Evolutionary conservation across 306 rosid species (phyloP).

Genomic region (Castanea mollissima): DNA sequence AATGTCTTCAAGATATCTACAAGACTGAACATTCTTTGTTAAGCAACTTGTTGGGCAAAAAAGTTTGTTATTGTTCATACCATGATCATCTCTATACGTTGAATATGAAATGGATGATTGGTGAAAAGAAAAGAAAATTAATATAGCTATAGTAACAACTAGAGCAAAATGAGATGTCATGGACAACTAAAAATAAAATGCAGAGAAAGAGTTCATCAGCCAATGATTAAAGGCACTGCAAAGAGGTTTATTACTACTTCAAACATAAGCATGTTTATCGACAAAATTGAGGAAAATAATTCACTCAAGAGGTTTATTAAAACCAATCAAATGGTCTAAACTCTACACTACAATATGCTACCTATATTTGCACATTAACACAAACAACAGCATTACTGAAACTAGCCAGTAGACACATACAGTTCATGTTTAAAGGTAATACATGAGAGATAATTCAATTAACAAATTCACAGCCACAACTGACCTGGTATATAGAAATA

Average conservation of each 20-base stretch:
- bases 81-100: no score
- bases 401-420: not conserved
- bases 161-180: no score
- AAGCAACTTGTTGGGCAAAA: no score
- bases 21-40: no score
- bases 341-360: not conserved
- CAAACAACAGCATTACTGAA: not conserved
- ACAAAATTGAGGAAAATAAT: not conserved
- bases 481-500: constrained; percentile 83
- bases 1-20: no score
- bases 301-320: not conserved
- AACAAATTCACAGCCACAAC: constrained; percentile 4
- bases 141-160: no score
- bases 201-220: no score
- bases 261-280: not conserved
- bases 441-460: not conserved
- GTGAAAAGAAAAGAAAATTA: no score
- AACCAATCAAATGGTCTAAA: not conserved
- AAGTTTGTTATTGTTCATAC: no score
- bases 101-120: no score
- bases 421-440: not conserved
- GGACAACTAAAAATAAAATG: no score
- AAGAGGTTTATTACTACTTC: not conserved
- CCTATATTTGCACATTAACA: not conserved
- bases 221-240: no score